Base-by-base conservation (phyloP, 1,139 yeast species). In the Taphrina communis region DNA sequence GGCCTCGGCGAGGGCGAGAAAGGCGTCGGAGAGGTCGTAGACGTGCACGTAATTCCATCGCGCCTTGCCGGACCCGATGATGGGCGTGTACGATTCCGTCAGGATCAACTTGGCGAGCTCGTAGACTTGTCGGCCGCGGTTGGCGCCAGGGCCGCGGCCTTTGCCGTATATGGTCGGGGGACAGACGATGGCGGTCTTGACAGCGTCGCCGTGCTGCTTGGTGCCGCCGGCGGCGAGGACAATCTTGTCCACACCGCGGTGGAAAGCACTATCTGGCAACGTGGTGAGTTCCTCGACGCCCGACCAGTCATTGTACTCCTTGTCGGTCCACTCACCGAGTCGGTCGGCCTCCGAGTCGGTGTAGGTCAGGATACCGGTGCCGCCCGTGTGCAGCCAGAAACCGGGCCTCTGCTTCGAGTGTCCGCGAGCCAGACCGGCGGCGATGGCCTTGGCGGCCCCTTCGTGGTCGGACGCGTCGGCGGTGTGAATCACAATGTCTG, bases 101-200 rank as follows among this genome's bases (percentile, higher is more conserved):
- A 50, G 21, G n/a, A 50, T 35, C 53, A 50, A 21, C 53, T 50
- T 50, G 53, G 53, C 53, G 53, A 50, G 53, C n/a, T 50, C 53
- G 53, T 50, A 50, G n/a, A 25, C 53, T n/a, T 50, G 53, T 50
- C 53, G 31, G 11, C 53, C 53, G 6, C 53, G 53, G 53, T 21
- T 25, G 36, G 36, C 36, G n/a, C 53, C 19, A 8, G 36, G 36
- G 8, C 53, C 53, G 11, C 53, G 31, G 12, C 53, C 53, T 21
- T 50, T 50, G 31, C 53, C 53, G 53, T 50, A 50, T 9, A 50
- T 50, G 11, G 53, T 50, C 8, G 53, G 53, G 12, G 53, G 53
- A 50, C 53, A 50, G 36, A 50, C n/a, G n/a, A 50, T 50, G 9
- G 53, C 53, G n/a, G 53, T 50, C 53, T 50, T 50, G 53, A 50